Evolutionary conservation across 345 rosid genomes (phyloP).

Genomic region (Turnera subulata): DNA sequence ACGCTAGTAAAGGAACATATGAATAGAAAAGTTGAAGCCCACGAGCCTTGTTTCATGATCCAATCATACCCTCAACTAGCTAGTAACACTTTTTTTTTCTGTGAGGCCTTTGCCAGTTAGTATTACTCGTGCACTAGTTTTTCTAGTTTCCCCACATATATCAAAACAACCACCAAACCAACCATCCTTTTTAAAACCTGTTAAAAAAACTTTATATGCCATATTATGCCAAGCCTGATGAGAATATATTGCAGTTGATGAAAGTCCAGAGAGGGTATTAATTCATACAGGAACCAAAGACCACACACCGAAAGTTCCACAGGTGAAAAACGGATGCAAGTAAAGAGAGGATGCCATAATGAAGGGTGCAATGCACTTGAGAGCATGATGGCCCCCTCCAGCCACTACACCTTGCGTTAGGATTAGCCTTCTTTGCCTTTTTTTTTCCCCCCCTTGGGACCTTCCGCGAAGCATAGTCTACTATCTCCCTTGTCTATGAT

Average conservation of each 20-base stretch:
- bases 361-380: conserved; percentile 35
- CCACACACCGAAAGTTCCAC: conserved; percentile 14
- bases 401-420: conserved; percentile 25
- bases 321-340: conserved; percentile 3
- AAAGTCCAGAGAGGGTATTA: neutral
- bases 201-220: too few species aligned
- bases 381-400: conserved; percentile 30
- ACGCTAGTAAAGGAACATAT: neutral
- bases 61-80: conserved; percentile 40
- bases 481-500: neutral
- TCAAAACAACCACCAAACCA: conserved; percentile 8
- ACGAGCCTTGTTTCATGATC: conserved; percentile 46
- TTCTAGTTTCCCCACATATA: neutral
- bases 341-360: conserved; percentile 22
- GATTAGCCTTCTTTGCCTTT: conserved; percentile 23
- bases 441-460: too few species aligned
- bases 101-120: conserved; percentile 20
- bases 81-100: conserved; percentile 2
- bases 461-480: conserved; percentile 17
- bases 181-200: too few species aligned
- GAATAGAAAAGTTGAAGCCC: conserved; percentile 27
- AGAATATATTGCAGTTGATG: neutral
- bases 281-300: neutral
- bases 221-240: too few species aligned
- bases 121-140: neutral